Base-by-base conservation (phyloP, 768 basidiomycete species). In the Leccinum sublutescens region DNA sequence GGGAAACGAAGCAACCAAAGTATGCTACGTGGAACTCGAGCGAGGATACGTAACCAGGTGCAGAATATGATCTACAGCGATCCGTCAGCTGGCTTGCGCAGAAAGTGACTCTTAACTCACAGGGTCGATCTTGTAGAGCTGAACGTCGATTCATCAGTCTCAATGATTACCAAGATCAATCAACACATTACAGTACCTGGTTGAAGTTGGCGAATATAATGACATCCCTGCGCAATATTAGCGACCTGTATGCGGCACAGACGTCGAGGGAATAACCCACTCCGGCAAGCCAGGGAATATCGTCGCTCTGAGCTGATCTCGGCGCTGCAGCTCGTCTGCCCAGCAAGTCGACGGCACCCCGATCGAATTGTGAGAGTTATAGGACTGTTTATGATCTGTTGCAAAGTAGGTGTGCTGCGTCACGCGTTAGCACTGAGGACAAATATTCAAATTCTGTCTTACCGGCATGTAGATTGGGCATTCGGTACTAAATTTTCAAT, bases 1-100 rank as follows among this genome's bases (percentile, higher is more conserved):
- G 81, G 81, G 61, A 82, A 82, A 23, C 81, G 80, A 49, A 82
- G 72, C 1, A 82, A 70, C 81, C 81, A 82, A n/a, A 82, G 74
- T 53, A 82, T 76, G 55, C 81, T 81, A 17, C 75, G 74, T 15
- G 75, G 78, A 47, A 80, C 76, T 54, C 71, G 67, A 15, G 68
- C 64, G 19, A 82, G 73, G 55, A 82, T 82, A 34, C 73, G 75
- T 40, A 82, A 68, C 81, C 81, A 82, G n/a, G 76, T 74, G 60
- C 74, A 72, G 62, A 82, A 82, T 62, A 81, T 76, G 11, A 65
- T 54, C 78, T 79, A 34, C 11, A 11, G 34, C 17, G 40, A 55
- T 57, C 54, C 31, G 14, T 66, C 17, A 64, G 60, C n/a, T 19
- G 19, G 27, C 31, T 56, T 19, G 8, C 6, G 25, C 25, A 9